Percentiles rank a stretch among this genome's conserved stretches.
phyloP scores from a whole-genome alignment of 192 early-diverging fungal genomes.

The Helicostylum pulchrum region DNA sequence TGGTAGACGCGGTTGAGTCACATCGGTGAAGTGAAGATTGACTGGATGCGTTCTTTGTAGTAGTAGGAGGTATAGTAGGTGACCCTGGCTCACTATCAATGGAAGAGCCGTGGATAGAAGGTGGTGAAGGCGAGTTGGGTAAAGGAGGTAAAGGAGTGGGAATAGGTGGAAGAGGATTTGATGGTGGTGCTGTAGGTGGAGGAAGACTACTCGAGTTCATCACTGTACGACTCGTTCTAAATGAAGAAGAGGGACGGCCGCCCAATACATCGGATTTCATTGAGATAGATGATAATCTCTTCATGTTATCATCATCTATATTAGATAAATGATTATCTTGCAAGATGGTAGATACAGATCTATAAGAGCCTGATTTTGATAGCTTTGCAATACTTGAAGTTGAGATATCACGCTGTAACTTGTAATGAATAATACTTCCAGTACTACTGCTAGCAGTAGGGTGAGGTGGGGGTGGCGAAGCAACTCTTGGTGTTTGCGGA shows the following conservation, averaged over 20 bases:
- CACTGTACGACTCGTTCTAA: neutral
- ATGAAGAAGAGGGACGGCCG: neutral
- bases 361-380: constrained; percentile 21
- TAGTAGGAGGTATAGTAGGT: constrained; percentile 4
- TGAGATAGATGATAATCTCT: constrained; percentile 3
- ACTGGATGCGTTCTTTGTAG: no score
- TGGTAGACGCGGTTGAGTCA: constrained; percentile 13
- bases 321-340: neutral
- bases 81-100: constrained; percentile 2
- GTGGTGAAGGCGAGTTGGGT: constrained; percentile 9
- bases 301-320: neutral
- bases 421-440: constrained; percentile 10
- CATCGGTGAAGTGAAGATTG: constrained; percentile 8
- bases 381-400: constrained; percentile 12
- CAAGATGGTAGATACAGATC: constrained; percentile 5
- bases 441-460: constrained; percentile 2
- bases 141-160: constrained; percentile 18
- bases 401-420: constrained; percentile 19
- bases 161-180: constrained; percentile 30
- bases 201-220: constrained; percentile 11
- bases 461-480: constrained; percentile 14
- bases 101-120: neutral
- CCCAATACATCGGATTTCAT: constrained; percentile 6
- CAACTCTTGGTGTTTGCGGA: constrained; percentile 18
- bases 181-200: constrained; percentile 31